Base-by-base conservation (phyloP, 306 rosid genomes). In the Cajanus cajan region DNA sequence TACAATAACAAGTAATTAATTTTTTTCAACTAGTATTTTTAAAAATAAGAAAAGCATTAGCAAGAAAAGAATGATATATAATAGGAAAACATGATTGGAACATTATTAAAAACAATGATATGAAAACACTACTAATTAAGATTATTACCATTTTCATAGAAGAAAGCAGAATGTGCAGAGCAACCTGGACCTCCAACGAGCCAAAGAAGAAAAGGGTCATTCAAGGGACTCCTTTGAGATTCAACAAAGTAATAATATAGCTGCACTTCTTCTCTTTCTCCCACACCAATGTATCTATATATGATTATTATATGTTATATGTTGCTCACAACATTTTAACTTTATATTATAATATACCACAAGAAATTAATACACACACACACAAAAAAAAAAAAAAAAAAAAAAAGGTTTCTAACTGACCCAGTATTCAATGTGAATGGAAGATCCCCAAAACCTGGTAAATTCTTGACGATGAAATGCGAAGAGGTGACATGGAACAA, bases 381-480 rank as follows among this genome's bases (percentile, higher is more conserved):
- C 2, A 47, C 54, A 47, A 15, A 0, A 47, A 14, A 48, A 15
- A 15, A 15, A 15, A 2, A 44, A 12, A 28, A 28, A 28, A 1
- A 28, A 28, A 43, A 0, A n/a, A 44, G 50, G 51, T 14, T n/a
- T 50, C 6, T 16, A 62, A 64, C 70, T 64, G 8, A 64, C 70
- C 70, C 70, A 8, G 48, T 64, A 16, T 34, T 64, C 70, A 64
- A 16, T 0, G 28, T 36, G 70, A 64, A 64, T 8, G 70, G 70
- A 64, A 64, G 70, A 36, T 64, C 48, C 48, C 70, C 70, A 64
- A 64, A 64, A 16, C 70, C 70, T 36, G 70, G 45, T 64, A 64
- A 28, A 18, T 64, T 64, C 45, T 64, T 37, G 28, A 64, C 70
- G 19, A n/a, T 16, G 48, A 18, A 64, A n/a, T 64, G 0, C 11